Conservation (phyloP, 2,329 filamentous ascomycete genomes). For the Aureobasidium sp. region DNA sequence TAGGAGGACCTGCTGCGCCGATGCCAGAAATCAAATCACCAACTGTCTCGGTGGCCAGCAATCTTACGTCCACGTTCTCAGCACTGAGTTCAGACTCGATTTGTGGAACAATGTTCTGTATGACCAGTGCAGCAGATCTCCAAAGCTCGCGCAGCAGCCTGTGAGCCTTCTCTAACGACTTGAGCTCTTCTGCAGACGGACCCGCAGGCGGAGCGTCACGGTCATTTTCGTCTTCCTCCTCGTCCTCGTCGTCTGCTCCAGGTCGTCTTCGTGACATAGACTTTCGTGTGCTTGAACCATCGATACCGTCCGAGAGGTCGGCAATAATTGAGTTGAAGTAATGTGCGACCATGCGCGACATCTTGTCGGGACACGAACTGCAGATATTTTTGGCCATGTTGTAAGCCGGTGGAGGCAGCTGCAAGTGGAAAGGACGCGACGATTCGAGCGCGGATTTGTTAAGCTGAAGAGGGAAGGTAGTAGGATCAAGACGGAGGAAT, state of each 20-base stretch:
- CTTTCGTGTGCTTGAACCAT: slow-evolving; percentile 38
- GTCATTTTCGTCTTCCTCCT: slow-evolving; percentile 37
- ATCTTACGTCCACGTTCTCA: slow-evolving; percentile 78
- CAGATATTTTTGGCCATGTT: slow-evolving; percentile 95
- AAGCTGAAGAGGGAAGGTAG: slow-evolving; percentile 32
- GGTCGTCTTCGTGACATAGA: slow-evolving; percentile 45
- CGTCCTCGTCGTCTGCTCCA: slow-evolving; percentile 38
- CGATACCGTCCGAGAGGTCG: slow-evolving; percentile 54
- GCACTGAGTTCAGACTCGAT: slow-evolving; percentile 86
- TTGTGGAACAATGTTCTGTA: slow-evolving; percentile 90
- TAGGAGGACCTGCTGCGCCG: slow-evolving; percentile 79
- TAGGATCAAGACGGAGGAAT: slow-evolving; percentile 80
- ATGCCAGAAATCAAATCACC: slow-evolving; percentile 94
- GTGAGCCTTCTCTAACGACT: slow-evolving; percentile 85
- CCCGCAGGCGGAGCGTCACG: slow-evolving; percentile 44
- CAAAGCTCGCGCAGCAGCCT: slow-evolving; percentile 84
- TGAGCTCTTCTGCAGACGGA: slow-evolving; percentile 74
- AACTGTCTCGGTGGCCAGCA: slow-evolving; percentile 85
- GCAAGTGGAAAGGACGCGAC: slow-evolving; percentile 52
- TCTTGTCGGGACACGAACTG: slow-evolving; percentile 81
- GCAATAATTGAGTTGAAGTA: slow-evolving; percentile 97
- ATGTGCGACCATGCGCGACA: slow-evolving; percentile 88
- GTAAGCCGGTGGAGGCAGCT: slow-evolving; percentile 86
- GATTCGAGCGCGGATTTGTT: slow-evolving; percentile 39
- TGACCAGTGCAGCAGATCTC: slow-evolving; percentile 79